A percentile compares a stretch with the other conserved stretches of the same genome.
Conservation (phyloP, 345 rosid genomes). For the Fremontodendron californicum region DNA sequence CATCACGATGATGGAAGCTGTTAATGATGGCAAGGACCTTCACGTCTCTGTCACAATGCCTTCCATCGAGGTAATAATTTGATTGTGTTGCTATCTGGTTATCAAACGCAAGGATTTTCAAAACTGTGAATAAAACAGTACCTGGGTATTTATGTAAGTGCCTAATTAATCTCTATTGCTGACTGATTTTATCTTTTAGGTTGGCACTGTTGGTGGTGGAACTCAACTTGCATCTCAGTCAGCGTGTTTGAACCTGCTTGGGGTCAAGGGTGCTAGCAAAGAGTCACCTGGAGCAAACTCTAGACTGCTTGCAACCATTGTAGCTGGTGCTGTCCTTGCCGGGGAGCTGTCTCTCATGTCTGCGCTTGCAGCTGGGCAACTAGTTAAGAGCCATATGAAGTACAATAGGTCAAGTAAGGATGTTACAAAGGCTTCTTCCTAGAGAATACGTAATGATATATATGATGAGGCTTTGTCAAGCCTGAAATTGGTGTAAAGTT, state of each 20-base stretch:
- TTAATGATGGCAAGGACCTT: slow-evolving; percentile 60
- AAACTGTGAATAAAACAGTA: neutral
- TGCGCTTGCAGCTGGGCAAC: slow-evolving; percentile 69
- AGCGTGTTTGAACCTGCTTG: slow-evolving; percentile 63
- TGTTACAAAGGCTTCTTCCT: slow-evolving; percentile 29
- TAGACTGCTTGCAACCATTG: slow-evolving; percentile 48
- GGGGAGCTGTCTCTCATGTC: slow-evolving; percentile 74
- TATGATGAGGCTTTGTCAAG: neutral
- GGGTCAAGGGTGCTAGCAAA: slow-evolving; percentile 60
- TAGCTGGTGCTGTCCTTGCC: slow-evolving; percentile 68
- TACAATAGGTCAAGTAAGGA: slow-evolving; percentile 62
- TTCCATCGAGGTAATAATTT: slow-evolving; percentile 58
- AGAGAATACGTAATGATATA: neutral
- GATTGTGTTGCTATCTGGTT: neutral
- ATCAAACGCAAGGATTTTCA: neutral
- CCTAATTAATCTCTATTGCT: neutral
- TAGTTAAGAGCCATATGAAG: slow-evolving; percentile 69
- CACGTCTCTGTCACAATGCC: slow-evolving; percentile 79
- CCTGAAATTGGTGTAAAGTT: slow-evolving; percentile 1
- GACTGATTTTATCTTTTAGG: slow-evolving; percentile 29
- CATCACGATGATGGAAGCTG: slow-evolving; percentile 73
- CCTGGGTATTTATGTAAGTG: neutral
- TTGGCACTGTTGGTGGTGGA: slow-evolving; percentile 78
- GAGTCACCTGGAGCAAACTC: slow-evolving; percentile 56
- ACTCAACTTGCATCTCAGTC: slow-evolving; percentile 78